A percentile compares a stretch with the other conserved stretches of the same genome.
These are phyloP conservation scores for Suillus lakei DNA, from an alignment of 768 basidiomycete species.

Conservation along the genomic window DNA sequence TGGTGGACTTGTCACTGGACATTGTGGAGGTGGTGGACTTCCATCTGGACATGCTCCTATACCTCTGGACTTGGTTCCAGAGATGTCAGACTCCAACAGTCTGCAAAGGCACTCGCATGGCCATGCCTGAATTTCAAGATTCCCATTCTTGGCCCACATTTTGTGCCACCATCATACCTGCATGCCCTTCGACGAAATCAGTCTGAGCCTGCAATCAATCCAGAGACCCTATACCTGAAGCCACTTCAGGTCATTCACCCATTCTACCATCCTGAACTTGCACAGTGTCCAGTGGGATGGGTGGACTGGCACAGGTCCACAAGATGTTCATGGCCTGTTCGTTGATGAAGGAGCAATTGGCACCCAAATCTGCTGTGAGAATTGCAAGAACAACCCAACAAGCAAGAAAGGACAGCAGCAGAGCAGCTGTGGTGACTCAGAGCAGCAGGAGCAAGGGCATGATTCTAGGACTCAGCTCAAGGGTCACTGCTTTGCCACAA, in stretches of 20 bases:
- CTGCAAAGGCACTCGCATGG: neutral
- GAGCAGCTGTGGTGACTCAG: too few relatives aligned
- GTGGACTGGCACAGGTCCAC: conserved; percentile 9
- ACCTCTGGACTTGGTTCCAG: too few relatives aligned
- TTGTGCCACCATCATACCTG: conserved; percentile 23
- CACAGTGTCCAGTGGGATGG: conserved; percentile 12
- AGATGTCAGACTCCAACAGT: too few relatives aligned
- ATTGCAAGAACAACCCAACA: neutral
- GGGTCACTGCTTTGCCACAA: conserved; percentile 16
- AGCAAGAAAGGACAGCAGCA: neutral
- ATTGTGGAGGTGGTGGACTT: too few relatives aligned
- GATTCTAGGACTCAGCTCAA: neutral
- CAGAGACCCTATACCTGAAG: conserved; percentile 6
- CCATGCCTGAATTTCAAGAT: conserved; percentile 14
- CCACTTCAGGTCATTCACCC: conserved; percentile 12
- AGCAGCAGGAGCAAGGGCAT: too few relatives aligned
- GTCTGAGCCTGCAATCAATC: neutral
- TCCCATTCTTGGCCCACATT: conserved; percentile 28
- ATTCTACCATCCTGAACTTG: conserved; percentile 12
- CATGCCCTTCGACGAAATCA: conserved; percentile 12
- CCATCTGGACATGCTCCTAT: too few relatives aligned
- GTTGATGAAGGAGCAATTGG: conserved; percentile 7
- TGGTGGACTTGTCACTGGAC: too few relatives aligned
- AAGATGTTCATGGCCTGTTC: conserved; percentile 8
- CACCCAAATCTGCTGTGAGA: conserved; percentile 1